Percentiles rank a stretch among this genome's conserved stretches.
These are phyloP conservation scores for Phialophora verrucosa DNA, from an alignment of 2,329 filamentous ascomycete genomes.

Conservation along the genomic window DNA sequence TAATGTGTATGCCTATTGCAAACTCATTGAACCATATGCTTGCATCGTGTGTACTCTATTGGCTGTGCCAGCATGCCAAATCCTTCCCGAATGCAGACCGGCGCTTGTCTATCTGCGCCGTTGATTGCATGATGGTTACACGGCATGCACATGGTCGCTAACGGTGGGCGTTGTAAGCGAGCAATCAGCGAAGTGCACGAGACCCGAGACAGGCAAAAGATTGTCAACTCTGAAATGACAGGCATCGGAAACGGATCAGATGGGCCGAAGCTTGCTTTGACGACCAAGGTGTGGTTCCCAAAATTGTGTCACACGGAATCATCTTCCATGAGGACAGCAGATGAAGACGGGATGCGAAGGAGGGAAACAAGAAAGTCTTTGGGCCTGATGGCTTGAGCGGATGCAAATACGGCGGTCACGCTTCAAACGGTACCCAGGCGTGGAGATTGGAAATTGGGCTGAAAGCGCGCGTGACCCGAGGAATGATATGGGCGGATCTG, in stretches of 20 bases:
- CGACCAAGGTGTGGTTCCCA: slow-evolving; percentile 8
- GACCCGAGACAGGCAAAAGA: slow-evolving; percentile 23
- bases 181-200: slow-evolving; percentile 5
- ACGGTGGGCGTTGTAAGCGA: not conserved
- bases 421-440: not conserved
- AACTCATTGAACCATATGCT: not conserved
- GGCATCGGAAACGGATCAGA: slow-evolving; percentile 13
- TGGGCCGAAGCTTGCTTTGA: slow-evolving; percentile 22
- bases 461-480: slow-evolving; percentile 9
- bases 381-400: not conserved
- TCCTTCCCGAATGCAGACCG: not conserved
- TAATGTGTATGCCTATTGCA: slow-evolving; percentile 21
- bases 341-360: not conserved
- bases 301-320: slow-evolving; percentile 7
- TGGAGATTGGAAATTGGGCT: slow-evolving; percentile 15
- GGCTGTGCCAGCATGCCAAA: not conserved
- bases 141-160: slow-evolving; percentile 4
- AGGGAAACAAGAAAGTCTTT: not conserved
- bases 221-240: slow-evolving; percentile 11
- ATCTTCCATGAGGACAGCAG: slow-evolving; percentile 1
- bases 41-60: not conserved
- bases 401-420: not conserved
- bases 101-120: not conserved
- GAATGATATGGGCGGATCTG: not conserved
- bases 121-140: slow-evolving; percentile 9